Evolutionary conservation across 2,329 filamentous ascomycete species (phyloP), one percentile per base, ranked within the genome.

Genomic region (Stagonosporopsis tanaceti): DNA sequence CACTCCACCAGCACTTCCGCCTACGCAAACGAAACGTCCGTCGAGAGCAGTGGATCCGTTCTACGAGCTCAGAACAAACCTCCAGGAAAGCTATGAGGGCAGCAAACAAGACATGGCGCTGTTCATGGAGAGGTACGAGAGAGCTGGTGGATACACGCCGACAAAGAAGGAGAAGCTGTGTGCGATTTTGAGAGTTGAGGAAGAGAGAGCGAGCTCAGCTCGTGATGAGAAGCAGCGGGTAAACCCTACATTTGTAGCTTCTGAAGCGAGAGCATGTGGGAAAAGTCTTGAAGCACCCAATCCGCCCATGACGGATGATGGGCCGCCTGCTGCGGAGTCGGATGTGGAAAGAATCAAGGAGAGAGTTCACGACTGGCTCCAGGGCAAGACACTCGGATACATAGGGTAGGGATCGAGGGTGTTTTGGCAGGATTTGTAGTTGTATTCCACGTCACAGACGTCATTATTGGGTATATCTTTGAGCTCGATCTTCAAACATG

Each of bases 61-160:
- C 17, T 24, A 28, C 14, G 2, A 14, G 4, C 20, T 42, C 7
- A 30, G 38, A 9, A 30, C 11, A 5, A 22, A 28, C n/a, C 11
- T 48, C 5, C 9, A 35, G n/a, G 12, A 9, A 24, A 28, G 9
- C 3, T 12, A 30, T 8, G 28, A n/a, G 5, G n/a, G 8, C 11
- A 55, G 55, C 15, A 53, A 30, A 12, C 41, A 30, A 11, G 62
- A 51, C 32, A 60, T 63, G 47, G 27, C 27, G 17, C 37, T 15
- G 17, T 61, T 62, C 34, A 47, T 59, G 5, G 35, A 53, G 30
- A 51, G 62, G 20, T 65, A 62, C 45, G 39, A 35, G 8, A 30
- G 17, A 6, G 55, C 47, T 17, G 50, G 52, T 15, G 54, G 62
- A 20, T 57, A 53, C 27, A n/a, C 14, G 30, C 38, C 55, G 32